Base-by-base conservation (phyloP, 176 grass and related monocot genomes). In the Urochloa ruziziensis region DNA sequence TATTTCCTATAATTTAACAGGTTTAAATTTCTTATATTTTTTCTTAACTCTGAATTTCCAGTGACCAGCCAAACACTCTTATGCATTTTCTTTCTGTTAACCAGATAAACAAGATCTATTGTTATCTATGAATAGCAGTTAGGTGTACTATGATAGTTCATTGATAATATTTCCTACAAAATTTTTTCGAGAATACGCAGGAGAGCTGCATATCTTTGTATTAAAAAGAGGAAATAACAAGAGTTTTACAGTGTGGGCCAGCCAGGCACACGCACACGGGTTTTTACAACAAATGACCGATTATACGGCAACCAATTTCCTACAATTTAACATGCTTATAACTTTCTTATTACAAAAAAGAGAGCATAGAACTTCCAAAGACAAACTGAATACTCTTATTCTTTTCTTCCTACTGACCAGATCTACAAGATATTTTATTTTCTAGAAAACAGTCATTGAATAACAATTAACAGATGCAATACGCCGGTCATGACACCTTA, bases 271-370 rank as follows among this genome's bases (percentile, higher is more conserved):
- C n/a, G n/a, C n/a, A n/a, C n/a, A n/a, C n/a, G n/a, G n/a, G n/a
- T n/a, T n/a, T n/a, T n/a, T n/a, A n/a, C n/a, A n/a, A n/a, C n/a
- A n/a, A n/a, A n/a, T n/a, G n/a, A n/a, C n/a, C n/a, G n/a, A n/a
- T n/a, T n/a, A n/a, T n/a, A n/a, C n/a, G n/a, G n/a, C n/a, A n/a
- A n/a, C n/a, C n/a, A n/a, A 78, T 60, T 62, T 23, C 24, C 36
- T 37, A 71, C 27, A 72, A 72, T 17, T 3, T 46, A 60, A 34
- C 52, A 16, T 19, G 10, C 4, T 37, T 37, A 32, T 35, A 32
- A 59, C 24, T 72, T 65, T 62, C 52, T 44, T 85, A 37, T 80
- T 70, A 77, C 18, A 49, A 77, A 61, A 70, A 52, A 23, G 4
- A 27, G 13, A 35, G 16, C 24, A 49, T 24, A 39, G 5, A 77